These are phyloP conservation scores for Trifolium subterraneum DNA, from an alignment of 306 rosid genomes.

Conservation along the genomic window DNA sequence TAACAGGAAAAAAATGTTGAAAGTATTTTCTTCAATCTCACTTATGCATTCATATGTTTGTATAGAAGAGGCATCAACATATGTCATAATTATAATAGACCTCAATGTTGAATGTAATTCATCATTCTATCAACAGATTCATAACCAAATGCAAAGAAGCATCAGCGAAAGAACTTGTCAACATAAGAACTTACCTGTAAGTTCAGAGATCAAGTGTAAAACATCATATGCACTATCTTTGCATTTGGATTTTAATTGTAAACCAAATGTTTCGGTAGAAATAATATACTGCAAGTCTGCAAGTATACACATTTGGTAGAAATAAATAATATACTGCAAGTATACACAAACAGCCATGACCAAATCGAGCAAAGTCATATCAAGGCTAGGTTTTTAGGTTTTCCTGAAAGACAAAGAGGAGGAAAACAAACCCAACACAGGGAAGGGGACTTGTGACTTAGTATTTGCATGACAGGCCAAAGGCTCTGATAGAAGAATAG, in stretches of 20 bases:
- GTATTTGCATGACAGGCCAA: too few relatives aligned
- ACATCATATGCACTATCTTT: slow-evolving; percentile 50
- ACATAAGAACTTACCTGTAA: slow-evolving; percentile 66
- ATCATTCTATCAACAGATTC: background rate
- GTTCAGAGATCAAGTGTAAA: slow-evolving; percentile 76
- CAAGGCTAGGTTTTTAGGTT: too few relatives aligned
- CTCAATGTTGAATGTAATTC: too few relatives aligned
- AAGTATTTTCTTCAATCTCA: background rate
- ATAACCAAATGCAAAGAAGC: slow-evolving; percentile 41
- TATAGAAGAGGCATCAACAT: too few relatives aligned
- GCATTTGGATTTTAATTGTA: slow-evolving; percentile 14
- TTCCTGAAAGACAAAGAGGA: too few relatives aligned
- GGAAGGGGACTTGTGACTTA: too few relatives aligned
- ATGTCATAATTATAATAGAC: too few relatives aligned
- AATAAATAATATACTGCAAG: background rate
- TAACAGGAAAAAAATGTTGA: background rate
- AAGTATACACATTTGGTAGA: background rate
- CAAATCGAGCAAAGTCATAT: background rate
- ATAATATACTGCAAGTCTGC: background rate
- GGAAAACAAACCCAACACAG: too few relatives aligned
- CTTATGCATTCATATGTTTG: background rate
- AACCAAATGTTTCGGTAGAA: background rate
- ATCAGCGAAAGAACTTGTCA: slow-evolving; percentile 57
- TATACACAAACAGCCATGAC: background rate
- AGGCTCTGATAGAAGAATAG: slow-evolving; percentile 13